phyloP scores from a whole-genome alignment of 805 yeast genomes.

The Ogataea degrootiae region DNA sequence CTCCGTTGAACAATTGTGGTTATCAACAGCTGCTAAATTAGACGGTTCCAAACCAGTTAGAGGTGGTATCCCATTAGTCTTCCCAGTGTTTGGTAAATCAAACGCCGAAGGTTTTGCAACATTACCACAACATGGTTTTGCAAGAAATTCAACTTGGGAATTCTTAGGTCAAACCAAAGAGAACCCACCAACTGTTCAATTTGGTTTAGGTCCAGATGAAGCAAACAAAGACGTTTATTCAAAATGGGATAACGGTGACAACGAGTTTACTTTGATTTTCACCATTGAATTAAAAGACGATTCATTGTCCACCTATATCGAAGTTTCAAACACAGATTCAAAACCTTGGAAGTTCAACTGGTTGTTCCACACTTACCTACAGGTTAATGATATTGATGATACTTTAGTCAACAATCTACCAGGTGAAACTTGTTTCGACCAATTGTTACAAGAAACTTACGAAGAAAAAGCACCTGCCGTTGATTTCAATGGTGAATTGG shows the following conservation, averaged over 20 bases:
- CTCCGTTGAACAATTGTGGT: conserved; percentile 81
- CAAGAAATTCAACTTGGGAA: conserved; percentile 88
- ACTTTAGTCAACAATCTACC: conserved; percentile 72
- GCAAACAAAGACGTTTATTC: conserved; percentile 56
- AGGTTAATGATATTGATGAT: conserved; percentile 72
- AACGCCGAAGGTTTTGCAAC: conserved; percentile 53
- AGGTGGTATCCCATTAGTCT: conserved; percentile 95
- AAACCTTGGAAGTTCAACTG: conserved; percentile 80
- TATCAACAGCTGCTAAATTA: conserved; percentile 67
- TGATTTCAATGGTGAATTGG: conserved; percentile 72
- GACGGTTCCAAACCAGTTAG: conserved; percentile 94
- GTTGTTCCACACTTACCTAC: conserved; percentile 89
- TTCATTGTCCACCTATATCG: conserved; percentile 62
- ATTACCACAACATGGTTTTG: conserved; percentile 96
- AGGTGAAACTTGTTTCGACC: conserved; percentile 72
- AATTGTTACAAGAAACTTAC: conserved; percentile 58
- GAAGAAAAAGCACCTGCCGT: conserved; percentile 72
- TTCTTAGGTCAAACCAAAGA: conserved; percentile 79
- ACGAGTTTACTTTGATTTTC: conserved; percentile 74
- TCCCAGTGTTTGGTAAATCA: conserved; percentile 85
- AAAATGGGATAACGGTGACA: conserved; percentile 49
- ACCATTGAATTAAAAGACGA: conserved; percentile 59
- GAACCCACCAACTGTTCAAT: conserved; percentile 75
- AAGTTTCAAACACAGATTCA: conserved; percentile 66
- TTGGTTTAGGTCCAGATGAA: conserved; percentile 84